phyloP scores from a whole-genome alignment of 2,329 filamentous ascomycete species.

The Trichoderma arundinaceum region DNA sequence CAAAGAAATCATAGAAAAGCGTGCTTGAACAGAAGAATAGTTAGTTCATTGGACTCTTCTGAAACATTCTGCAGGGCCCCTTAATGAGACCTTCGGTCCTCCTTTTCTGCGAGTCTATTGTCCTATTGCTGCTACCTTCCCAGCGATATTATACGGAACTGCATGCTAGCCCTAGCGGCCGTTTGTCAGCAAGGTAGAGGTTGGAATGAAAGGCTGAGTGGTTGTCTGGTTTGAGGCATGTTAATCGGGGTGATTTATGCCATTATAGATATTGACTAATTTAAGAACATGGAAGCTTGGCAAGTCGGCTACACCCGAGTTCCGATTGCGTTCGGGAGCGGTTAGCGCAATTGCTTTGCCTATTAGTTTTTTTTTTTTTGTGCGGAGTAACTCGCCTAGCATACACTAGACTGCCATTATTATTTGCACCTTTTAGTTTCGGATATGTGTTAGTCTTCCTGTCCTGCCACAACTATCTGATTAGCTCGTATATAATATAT shows the following conservation, averaged over 20 bases:
- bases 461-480: constrained; percentile 1
- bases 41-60: neutral
- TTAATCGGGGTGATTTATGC: neutral
- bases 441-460: constrained; percentile 2
- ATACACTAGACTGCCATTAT: constrained; percentile 11
- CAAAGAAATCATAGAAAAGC: neutral
- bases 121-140: constrained; percentile 64
- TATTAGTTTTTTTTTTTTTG: neutral
- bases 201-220: constrained; percentile 58
- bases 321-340: neutral
- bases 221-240: constrained; percentile 36
- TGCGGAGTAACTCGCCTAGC: constrained; percentile 6
- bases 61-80: constrained; percentile 7
- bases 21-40: neutral
- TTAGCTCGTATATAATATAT: constrained; percentile 10
- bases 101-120: constrained; percentile 66
- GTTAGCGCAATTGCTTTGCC: constrained; percentile 2
- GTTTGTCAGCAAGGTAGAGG: constrained; percentile 60
- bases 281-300: constrained; percentile 12
- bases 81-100: constrained; percentile 62
- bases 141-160: constrained; percentile 58
- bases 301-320: constrained; percentile 7
- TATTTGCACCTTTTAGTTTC: constrained; percentile 5
- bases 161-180: constrained; percentile 56
- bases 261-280: neutral